Base-by-base conservation (phyloP, 1,284 basidiomycete genomes). In the Hypsizygus ulmarius region DNA sequence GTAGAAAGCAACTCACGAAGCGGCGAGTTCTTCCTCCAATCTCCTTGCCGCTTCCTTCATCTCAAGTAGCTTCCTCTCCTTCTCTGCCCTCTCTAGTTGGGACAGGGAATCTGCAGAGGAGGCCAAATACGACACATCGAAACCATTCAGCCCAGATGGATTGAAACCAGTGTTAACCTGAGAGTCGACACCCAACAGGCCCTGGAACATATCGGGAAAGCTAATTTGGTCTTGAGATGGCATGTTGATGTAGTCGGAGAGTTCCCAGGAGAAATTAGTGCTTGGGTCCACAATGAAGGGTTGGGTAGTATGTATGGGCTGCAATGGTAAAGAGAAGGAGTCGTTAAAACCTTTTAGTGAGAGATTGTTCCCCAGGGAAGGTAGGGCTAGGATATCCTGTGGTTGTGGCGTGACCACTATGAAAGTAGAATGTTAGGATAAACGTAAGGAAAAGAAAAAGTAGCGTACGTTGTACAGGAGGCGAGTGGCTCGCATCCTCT, bases 11-110 rank as follows among this genome's bases (percentile, higher is more conserved):
- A 38, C 47, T 40, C 25, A 52, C 44, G 16, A 54, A 18, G 44
- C 18, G 39, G 51, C 48, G 34, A 63, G 54, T 39, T 63, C 60
- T 6, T 51, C 33, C 27, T 60, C 56, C 15, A 63, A 43, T 45
- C 45, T 53, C 11, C 45, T 42, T 14, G 52, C 50, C 19, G 53
- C 57, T 33, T 58, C 52, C 37, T 55, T 52, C 16, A 55, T 47
- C 21, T 51, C 53, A 16, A 43, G 47, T n/a, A 59, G 53, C 39
- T 59, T 51, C 30, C 49, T 50, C 25, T 59, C 50, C 49, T 59
- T 60, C 36, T 50, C 53, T 36, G 40, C 41, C 19, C 50, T 48
- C 3, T 43, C 43, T 42, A 35, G 27, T 37, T 51, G 32, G 14
- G 14, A 28, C 43, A 47, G n/a, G 25, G 12, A 38, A 32, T 29